These are phyloP conservation scores for Aquilaria malaccensis DNA, from an alignment of 345 rosid genomes.

Conservation along the genomic window DNA sequence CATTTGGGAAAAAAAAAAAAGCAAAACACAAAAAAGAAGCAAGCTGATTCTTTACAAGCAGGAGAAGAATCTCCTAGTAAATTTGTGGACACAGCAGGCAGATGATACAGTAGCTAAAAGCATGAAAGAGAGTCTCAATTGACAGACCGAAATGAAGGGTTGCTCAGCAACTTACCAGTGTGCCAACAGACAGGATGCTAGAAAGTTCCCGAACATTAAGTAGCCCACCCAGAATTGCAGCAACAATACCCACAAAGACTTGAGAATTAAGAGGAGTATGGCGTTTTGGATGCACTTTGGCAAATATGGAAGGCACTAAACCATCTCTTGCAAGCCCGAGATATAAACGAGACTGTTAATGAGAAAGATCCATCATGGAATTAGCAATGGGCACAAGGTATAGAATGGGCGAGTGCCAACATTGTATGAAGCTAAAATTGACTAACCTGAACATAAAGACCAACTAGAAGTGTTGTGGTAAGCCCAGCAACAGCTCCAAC, in stretches of 20 bases:
- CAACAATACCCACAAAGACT: slow-evolving; percentile 89
- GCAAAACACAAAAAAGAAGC: too few species aligned
- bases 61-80: too few species aligned
- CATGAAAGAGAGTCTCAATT: too few species aligned
- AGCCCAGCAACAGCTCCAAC: slow-evolving; percentile 97
- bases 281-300: slow-evolving; percentile 71
- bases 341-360: slow-evolving; percentile 78
- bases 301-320: slow-evolving; percentile 77
- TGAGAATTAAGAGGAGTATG: slow-evolving; percentile 92
- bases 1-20: too few species aligned
- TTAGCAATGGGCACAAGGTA: slow-evolving; percentile 5
- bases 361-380: slow-evolving; percentile 20
- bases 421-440: slow-evolving; percentile 5
- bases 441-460: slow-evolving; percentile 95
- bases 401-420: slow-evolving; percentile 8
- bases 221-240: slow-evolving; percentile 68
- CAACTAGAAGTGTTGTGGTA: slow-evolving; percentile 87
- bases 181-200: slow-evolving; percentile 93
- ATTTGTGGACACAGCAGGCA: too few species aligned
- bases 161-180: slow-evolving; percentile 52
- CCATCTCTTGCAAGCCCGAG: slow-evolving; percentile 97
- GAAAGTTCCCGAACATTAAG: slow-evolving; percentile 77
- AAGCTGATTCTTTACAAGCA: too few species aligned
- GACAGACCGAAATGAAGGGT: not conserved
- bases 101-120: too few species aligned